phyloP scores from a whole-genome alignment of 768 basidiomycete species.

The Russula abietina region DNA sequence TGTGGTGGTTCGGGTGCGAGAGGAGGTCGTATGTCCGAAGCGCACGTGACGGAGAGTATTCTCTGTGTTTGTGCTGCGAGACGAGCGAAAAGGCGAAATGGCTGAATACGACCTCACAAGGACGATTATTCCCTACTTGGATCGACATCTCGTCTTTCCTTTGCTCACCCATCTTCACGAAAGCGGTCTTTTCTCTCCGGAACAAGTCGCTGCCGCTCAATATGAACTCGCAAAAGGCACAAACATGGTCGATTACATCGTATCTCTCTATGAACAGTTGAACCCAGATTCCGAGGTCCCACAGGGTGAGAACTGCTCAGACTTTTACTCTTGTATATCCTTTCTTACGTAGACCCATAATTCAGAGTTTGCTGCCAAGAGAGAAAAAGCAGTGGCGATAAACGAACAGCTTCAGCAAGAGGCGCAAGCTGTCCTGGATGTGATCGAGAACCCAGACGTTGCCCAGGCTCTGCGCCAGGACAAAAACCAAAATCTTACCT shows the following conservation, averaged over 20 bases:
- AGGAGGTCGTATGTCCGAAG: too few species aligned
- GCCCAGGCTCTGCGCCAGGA: conserved; percentile 92
- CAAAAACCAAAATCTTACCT: conserved; percentile 92
- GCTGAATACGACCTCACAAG: conserved; percentile 88
- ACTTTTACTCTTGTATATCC: not conserved
- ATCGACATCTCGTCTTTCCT: conserved; percentile 92
- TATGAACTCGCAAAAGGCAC: conserved; percentile 97
- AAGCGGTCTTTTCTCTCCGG: conserved; percentile 63
- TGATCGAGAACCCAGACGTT: conserved; percentile 95
- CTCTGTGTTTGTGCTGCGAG: not conserved
- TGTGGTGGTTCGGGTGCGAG: not conserved
- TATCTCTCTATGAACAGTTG: conserved; percentile 71
- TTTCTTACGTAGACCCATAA: conserved; percentile 3
- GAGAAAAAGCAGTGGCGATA: conserved; percentile 74
- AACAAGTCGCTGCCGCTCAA: conserved; percentile 83
- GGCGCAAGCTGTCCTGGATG: conserved; percentile 88
- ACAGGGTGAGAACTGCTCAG: conserved; percentile 43
- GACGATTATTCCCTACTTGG: conserved; percentile 85
- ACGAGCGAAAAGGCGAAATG: conserved; percentile 39
- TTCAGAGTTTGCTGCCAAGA: conserved; percentile 78
- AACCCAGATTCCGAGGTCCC: conserved; percentile 67
- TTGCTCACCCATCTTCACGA: conserved; percentile 83
- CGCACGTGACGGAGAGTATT: conserved; percentile 3
- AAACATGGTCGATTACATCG: conserved; percentile 96
- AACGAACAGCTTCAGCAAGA: conserved; percentile 83